Evolutionary conservation across 2,329 filamentous ascomycete genomes (phyloP), one percentile per base, ranked within the genome.

Genomic region (Iodosphaeria phyllophila): DNA sequence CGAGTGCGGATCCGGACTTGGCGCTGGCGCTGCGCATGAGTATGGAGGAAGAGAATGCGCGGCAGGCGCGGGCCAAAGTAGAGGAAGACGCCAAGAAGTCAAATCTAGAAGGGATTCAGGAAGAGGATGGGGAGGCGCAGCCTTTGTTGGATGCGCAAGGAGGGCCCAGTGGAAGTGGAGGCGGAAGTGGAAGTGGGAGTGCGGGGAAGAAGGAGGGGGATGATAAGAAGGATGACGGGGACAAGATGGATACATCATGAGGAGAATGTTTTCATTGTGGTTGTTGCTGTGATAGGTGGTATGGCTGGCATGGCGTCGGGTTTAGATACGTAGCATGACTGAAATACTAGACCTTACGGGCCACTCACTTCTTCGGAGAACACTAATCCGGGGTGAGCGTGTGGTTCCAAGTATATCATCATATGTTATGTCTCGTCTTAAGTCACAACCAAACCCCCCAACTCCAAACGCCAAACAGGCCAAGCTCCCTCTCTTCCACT

Each of bases 21-120:
- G 89, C 89, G 13, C 68, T 98, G 38, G 89, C 89, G 26, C 59
- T 98, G 46, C 74, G 89, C 34, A 92, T 98, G 82, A 92, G 80
- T 51, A 82, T 92, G 67, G 89, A 98, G 49, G 89, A 98, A 48
- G 89, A 98, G 54, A 91, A 91, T 58, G 84, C 84, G 32, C 64
- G 89, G 41, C 74, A 91, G 52, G 84, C 92, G 49, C 82, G 82
- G 54, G 79, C 75, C 39, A 71, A 73, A 40, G 70, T 80, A 34
- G 74, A 79, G 38, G 74, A 79, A 37, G 65, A 71, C 37, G 64
- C 68, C 21, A 69, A 70, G 37, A 86, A 84, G 56, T 69, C 69
- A 21, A 68, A 71, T 22, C 59, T 95, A 36, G 82, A 83, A 42
- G 71, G 71, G 23, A 82, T 95, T 44, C 73, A 82, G 39, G 78